phyloP scores from a whole-genome alignment of 192 early-diverging fungal genomes.

The Gaertneriomyces semiglobifer region DNA sequence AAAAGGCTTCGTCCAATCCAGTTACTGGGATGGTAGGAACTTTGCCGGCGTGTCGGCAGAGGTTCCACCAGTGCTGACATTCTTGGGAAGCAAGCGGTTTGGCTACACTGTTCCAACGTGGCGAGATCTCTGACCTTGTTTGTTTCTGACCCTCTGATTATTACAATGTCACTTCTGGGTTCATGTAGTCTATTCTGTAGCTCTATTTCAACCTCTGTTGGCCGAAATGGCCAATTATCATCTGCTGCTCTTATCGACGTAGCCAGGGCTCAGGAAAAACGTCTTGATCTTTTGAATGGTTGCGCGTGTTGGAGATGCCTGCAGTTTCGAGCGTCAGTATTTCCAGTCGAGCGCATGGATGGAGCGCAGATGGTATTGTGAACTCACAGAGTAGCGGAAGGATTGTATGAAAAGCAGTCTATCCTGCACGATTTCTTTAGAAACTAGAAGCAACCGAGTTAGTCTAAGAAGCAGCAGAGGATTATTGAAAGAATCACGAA shows the following conservation, averaged over 20 bases:
- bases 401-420: constrained; percentile 65
- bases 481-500: background rate
- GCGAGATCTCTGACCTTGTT: too few species aligned
- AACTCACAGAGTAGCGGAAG: constrained; percentile 53
- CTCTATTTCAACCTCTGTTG: too few species aligned
- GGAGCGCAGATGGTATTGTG: background rate
- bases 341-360: background rate
- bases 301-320: constrained; percentile 69
- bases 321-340: constrained; percentile 6
- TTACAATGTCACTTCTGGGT: too few species aligned
- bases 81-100: constrained; percentile 36
- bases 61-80: constrained; percentile 22
- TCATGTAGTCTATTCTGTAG: too few species aligned
- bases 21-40: constrained; percentile 37
- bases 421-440: constrained; percentile 63
- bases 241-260: background rate
- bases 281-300: constrained; percentile 75
- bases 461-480: background rate
- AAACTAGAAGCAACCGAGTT: constrained; percentile 26
- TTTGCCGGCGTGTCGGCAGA: constrained; percentile 19
- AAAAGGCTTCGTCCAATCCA: constrained; percentile 10
- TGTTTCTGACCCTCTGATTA: too few species aligned
- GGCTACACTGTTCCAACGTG: constrained; percentile 14
- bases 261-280: constrained; percentile 58
- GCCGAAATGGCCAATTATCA: too few species aligned